Evolutionary conservation across 2,329 filamentous ascomycete genomes (phyloP).

Genomic region (Claviceps africana): DNA sequence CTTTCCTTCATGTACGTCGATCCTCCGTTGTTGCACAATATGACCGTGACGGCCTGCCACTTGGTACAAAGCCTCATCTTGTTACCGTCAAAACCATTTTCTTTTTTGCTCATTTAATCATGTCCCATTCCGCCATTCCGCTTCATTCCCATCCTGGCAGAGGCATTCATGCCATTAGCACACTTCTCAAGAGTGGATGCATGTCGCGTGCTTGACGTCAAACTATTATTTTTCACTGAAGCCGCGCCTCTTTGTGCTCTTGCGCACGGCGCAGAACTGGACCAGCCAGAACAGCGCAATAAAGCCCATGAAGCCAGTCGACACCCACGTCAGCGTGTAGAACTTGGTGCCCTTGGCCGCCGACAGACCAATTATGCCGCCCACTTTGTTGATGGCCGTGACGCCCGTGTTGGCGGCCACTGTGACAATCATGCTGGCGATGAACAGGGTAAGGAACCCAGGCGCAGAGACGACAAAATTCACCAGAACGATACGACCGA

Average conservation of each 20-base stretch:
- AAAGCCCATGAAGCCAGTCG: constrained; percentile 29
- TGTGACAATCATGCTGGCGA: constrained; percentile 30
- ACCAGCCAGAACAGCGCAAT: constrained; percentile 27
- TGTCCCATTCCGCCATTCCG: not conserved
- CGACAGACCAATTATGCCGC: constrained; percentile 29
- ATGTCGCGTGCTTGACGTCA: too few species aligned
- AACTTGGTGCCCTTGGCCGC: constrained; percentile 30
- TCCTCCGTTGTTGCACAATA: too few species aligned
- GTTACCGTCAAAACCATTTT: too few species aligned
- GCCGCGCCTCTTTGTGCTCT: constrained; percentile 10
- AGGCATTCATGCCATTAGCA: not conserved
- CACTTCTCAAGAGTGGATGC: not conserved
- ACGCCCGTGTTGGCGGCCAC: constrained; percentile 26
- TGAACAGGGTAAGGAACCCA: constrained; percentile 22
- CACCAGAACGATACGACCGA: constrained; percentile 13
- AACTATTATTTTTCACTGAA: not conserved
- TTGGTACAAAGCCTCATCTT: too few species aligned
- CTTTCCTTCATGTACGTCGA: too few species aligned
- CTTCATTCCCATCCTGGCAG: not conserved
- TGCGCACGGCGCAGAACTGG: constrained; percentile 18
- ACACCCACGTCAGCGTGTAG: constrained; percentile 31
- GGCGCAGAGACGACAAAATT: constrained; percentile 26
- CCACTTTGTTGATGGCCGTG: constrained; percentile 27
- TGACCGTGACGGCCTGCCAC: too few species aligned
- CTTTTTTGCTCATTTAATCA: too few species aligned